Conservation (phyloP, 78 protist species). For the Dictyostelium citrinum region DNA sequence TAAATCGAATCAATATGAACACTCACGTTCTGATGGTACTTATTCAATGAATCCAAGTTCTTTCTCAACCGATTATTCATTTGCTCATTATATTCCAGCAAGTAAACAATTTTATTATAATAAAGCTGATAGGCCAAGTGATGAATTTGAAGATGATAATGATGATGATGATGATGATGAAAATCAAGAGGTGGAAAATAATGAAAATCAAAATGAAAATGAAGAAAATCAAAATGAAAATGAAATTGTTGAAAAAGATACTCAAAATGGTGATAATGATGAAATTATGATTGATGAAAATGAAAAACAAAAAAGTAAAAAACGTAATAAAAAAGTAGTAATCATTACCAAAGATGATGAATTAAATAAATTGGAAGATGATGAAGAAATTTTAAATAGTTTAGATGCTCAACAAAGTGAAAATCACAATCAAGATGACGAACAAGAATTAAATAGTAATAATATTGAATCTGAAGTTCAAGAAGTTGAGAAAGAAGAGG, state of each 20-base stretch:
- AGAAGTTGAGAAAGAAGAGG: background rate
- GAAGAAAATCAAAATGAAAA: background rate
- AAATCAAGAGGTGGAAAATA: background rate
- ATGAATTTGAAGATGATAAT: background rate
- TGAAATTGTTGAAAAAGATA: background rate
- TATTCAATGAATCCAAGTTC: constrained; percentile 47
- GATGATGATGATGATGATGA: constrained; percentile 9
- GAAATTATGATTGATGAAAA: constrained; percentile 10
- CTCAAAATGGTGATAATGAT: background rate
- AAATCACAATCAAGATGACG: background rate
- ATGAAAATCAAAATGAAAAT: background rate
- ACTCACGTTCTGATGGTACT: background rate
- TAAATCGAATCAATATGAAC: constrained; percentile 6
- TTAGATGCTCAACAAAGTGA: background rate
- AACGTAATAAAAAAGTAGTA: background rate
- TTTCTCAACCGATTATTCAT: constrained; percentile 62
- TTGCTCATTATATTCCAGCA: constrained; percentile 16
- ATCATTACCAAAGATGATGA: background rate
- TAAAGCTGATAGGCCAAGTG: background rate
- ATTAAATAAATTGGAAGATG: background rate
- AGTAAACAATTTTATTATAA: background rate
- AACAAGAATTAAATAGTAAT: background rate
- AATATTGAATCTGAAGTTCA: background rate
- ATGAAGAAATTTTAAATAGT: background rate
- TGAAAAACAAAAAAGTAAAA: background rate